These are phyloP conservation scores for Phytophthora constricta DNA, from an alignment of 352 stramenopile genomes.

Conservation along the genomic window DNA sequence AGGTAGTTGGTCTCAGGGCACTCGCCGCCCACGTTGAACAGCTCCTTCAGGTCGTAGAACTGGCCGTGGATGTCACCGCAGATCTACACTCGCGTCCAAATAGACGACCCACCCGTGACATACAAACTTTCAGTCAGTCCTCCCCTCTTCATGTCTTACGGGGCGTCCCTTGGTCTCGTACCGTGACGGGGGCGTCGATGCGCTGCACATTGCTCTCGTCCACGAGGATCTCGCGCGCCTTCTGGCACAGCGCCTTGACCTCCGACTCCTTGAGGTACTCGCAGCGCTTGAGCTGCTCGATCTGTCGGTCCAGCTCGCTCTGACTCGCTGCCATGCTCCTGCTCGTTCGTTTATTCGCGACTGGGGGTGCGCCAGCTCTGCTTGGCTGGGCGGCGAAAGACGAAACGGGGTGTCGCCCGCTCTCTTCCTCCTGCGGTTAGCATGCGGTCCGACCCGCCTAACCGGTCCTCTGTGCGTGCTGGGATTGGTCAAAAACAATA, in stretches of 20 bases:
- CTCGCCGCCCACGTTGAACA: constrained; percentile 98
- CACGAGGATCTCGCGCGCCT: constrained; percentile 98
- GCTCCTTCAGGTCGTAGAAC: constrained; percentile 99
- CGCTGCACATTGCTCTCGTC: constrained; percentile 99
- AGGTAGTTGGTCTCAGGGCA: constrained; percentile 99
- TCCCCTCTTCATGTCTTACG: no score
- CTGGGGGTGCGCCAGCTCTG: constrained; percentile 8
- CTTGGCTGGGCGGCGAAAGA: constrained; percentile 8
- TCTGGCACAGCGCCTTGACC: constrained; percentile 98
- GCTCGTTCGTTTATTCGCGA: constrained; percentile 38
- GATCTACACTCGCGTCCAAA: constrained; percentile 93
- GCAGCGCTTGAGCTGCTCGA: constrained; percentile 94
- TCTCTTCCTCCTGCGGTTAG: not conserved
- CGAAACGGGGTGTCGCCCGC: constrained; percentile 9
- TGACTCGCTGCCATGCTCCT: constrained; percentile 74
- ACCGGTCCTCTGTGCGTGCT: not conserved
- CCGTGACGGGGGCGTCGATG: constrained; percentile 98
- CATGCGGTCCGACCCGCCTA: not conserved
- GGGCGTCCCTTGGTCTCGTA: no score
- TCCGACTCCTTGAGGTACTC: constrained; percentile 99
- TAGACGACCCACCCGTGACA: no score
- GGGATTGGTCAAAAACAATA: not conserved
- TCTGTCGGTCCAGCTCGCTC: constrained; percentile 88
- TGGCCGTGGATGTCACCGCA: constrained; percentile 99
- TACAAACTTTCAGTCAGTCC: constrained; percentile 10